Evolutionary conservation across 768 basidiomycete genomes (phyloP), one percentile per base, ranked within the genome.

Genomic region (Ephemerocybe angulata): DNA sequence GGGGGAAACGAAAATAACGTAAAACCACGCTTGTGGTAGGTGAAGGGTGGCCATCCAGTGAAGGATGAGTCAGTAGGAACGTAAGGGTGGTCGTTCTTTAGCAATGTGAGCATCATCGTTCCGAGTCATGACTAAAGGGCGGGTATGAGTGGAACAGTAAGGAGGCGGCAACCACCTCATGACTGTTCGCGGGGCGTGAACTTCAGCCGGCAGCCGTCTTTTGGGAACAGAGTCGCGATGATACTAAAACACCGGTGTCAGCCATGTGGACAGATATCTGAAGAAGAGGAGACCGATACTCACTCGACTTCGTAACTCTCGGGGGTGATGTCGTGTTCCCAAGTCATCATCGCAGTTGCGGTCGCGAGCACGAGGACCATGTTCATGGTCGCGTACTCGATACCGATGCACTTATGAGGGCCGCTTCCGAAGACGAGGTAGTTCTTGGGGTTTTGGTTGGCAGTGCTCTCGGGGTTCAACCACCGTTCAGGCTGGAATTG

Each of bases 191-290:
- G 83, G 28, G 91, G 87, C 2, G 81, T 78, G 62, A 96, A 81
- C 65, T 85, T 90, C 58, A 98, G 78, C 55, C 82, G 71, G 62
- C 93, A 92, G 40, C 91, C 92, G 64, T 98, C 95, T 69, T 90
- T 87, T 11, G 97, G 97, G 84, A 99, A 99, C 40, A 98, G 72
- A 21, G 93, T 97, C n/a, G 95, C 91, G 61, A 98, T 93, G 59
- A 98, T 92, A 48, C 90, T 92, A 54, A 3, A 59, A 62, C 13
- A 19, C 13, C 5, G 54, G 21, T 29, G 21, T 59, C 17, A 58
- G 51, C 10, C 55, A 31, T 12, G 2, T 30, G 29, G 38, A 22
- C 17, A 33, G 8, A 17, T 29, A 43, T 25, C 21, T 33, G n/a
- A 25, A 56, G 10, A 50, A 10, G 47, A 47, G 17, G 53, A 43